Percentiles rank a stretch among this genome's conserved stretches.
Conservation (phyloP, 2,329 filamentous ascomycete genomes). For the Aspergillus costaricaensis region DNA sequence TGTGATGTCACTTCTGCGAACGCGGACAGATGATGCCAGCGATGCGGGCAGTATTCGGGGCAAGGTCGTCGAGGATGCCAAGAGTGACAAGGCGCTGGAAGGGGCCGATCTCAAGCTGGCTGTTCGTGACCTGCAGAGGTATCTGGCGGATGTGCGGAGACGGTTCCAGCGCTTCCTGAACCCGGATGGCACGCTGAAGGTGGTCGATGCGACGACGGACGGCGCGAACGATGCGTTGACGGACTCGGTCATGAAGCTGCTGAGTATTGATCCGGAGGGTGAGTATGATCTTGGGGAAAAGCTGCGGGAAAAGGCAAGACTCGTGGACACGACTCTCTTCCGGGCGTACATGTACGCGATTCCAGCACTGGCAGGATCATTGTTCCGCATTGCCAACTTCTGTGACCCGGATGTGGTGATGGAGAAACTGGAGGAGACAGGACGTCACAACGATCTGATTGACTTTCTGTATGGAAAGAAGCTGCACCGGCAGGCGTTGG, state of each 20-base stretch:
- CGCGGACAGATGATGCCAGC: conserved; percentile 40
- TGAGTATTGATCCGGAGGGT: conserved; percentile 54
- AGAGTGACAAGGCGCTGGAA: conserved; percentile 48
- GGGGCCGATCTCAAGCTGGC: conserved; percentile 83
- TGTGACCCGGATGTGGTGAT: conserved; percentile 96
- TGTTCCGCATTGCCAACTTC: conserved; percentile 96
- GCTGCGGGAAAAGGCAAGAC: conserved; percentile 72
- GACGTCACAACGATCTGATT: conserved; percentile 90
- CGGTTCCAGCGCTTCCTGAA: conserved; percentile 63
- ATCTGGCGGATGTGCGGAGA: conserved; percentile 79
- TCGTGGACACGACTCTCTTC: conserved; percentile 94
- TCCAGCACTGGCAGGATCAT: conserved; percentile 78
- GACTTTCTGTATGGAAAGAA: conserved; percentile 97
- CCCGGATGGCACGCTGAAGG: conserved; percentile 55
- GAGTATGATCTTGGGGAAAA: conserved; percentile 66
- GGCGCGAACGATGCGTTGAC: conserved; percentile 43
- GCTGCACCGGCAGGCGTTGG: conserved; percentile 82
- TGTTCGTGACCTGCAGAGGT: conserved; percentile 79
- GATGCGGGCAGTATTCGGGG: conserved; percentile 43
- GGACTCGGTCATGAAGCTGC: conserved; percentile 49
- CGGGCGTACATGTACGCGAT: conserved; percentile 91
- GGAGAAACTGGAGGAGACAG: conserved; percentile 83
- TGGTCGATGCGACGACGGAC: conserved; percentile 32
- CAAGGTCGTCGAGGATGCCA: conserved; percentile 31
- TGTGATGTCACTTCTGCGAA: conserved; percentile 40